Percentiles rank a stretch among this genome's conserved stretches.
These are phyloP conservation scores for Rhizophora apiculata DNA, from an alignment of 345 rosid species.

Conservation along the genomic window DNA sequence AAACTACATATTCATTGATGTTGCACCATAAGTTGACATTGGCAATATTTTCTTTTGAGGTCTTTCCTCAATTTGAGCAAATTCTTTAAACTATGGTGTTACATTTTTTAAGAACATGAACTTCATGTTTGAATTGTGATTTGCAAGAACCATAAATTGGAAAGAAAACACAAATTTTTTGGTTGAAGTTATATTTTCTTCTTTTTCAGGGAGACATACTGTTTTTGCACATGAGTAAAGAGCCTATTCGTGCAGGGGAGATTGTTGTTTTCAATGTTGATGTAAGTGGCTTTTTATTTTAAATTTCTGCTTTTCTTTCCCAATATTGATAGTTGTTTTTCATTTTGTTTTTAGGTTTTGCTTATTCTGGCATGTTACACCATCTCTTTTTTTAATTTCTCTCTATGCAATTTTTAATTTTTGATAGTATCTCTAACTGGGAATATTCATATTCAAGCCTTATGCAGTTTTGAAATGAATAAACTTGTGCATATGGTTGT, in stretches of 20 bases:
- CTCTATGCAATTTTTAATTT: neutral
- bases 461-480: neutral
- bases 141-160: too few species aligned
- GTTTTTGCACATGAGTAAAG: constrained; percentile 89
- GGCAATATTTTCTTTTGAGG: too few species aligned
- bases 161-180: too few species aligned
- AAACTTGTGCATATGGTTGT: neutral
- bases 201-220: constrained; percentile 81
- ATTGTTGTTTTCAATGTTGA: constrained; percentile 93
- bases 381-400: too few species aligned
- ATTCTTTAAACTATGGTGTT: too few species aligned
- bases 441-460: too few species aligned
- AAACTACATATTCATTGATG: too few species aligned
- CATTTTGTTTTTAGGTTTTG: neutral
- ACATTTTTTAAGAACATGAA: too few species aligned
- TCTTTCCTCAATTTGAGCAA: too few species aligned
- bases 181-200: neutral
- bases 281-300: constrained; percentile 39
- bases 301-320: neutral
- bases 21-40: too few species aligned
- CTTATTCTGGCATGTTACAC: neutral
- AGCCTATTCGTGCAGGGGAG: constrained; percentile 94
- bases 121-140: too few species aligned
- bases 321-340: neutral
- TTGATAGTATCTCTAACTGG: neutral